Conservation (phyloP, 768 basidiomycete genomes). For the Lyophyllum decastes region DNA sequence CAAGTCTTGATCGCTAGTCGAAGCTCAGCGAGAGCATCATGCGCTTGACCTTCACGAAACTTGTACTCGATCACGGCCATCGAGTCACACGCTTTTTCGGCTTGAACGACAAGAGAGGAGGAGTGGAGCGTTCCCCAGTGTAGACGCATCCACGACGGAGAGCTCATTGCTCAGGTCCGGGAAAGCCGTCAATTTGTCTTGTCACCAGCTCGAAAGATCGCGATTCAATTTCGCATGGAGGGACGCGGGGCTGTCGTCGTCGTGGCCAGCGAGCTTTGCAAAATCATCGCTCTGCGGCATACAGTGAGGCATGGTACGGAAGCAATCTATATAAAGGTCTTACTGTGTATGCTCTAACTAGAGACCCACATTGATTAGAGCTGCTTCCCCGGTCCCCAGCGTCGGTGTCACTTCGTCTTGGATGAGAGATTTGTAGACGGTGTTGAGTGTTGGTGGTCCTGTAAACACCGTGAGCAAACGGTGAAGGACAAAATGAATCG, state of each 20-base stretch:
- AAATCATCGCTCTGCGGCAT: not conserved
- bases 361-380: constrained; percentile 15
- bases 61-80: constrained; percentile 18
- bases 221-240: not conserved
- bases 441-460: constrained; percentile 3
- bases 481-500: not conserved
- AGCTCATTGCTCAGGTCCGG: not conserved
- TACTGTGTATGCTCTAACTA: not conserved
- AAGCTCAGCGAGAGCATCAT: constrained; percentile 25
- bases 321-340: not conserved
- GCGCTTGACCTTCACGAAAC: constrained; percentile 21
- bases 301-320: not conserved
- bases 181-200: not conserved
- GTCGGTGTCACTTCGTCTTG: not conserved
- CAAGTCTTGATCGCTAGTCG: constrained; percentile 21
- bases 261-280: not conserved
- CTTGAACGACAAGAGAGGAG: constrained; percentile 20
- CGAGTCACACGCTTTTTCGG: not conserved
- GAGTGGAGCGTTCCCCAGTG: not conserved
- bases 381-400: not conserved
- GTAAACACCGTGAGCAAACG: not conserved
- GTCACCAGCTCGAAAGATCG: not conserved
- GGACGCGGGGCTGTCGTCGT: too few relatives aligned
- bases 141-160: not conserved
- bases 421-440: not conserved